These are phyloP conservation scores for Aspergillus sp. DNA, from an alignment of 2,329 filamentous ascomycete species.

Conservation along the genomic window DNA sequence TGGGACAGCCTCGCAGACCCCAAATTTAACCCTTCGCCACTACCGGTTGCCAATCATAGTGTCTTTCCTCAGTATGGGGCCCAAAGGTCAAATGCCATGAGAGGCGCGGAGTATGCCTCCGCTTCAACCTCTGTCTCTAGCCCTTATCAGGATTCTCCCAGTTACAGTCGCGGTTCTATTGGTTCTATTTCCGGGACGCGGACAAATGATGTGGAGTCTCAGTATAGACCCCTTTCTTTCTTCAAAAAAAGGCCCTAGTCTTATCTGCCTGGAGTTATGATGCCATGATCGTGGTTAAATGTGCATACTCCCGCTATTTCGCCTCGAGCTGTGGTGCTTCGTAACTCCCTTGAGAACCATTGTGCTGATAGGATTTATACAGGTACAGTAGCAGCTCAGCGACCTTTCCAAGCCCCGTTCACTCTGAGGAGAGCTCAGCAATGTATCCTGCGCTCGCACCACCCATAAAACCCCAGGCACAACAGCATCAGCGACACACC, in stretches of 20 bases:
- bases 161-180: slow-evolving; percentile 27
- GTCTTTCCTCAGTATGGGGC: slow-evolving; percentile 21
- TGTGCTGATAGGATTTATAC: slow-evolving; percentile 21
- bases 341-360: not conserved
- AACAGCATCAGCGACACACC: slow-evolving; percentile 20
- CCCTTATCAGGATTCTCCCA: slow-evolving; percentile 26
- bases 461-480: slow-evolving; percentile 17
- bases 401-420: slow-evolving; percentile 31
- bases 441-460: slow-evolving; percentile 18
- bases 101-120: slow-evolving; percentile 19
- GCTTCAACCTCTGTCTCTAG: slow-evolving; percentile 15
- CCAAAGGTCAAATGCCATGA: slow-evolving; percentile 22
- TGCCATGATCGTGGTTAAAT: not conserved
- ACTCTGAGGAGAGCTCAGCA: slow-evolving; percentile 30
- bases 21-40: slow-evolving; percentile 26
- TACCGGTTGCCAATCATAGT: slow-evolving; percentile 22
- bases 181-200: slow-evolving; percentile 23
- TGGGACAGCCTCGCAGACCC: slow-evolving; percentile 23
- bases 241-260: not conserved
- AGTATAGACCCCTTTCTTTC: slow-evolving; percentile 29
- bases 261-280: not conserved
- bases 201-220: slow-evolving; percentile 35
- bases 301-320: not conserved
- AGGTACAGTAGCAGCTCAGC: slow-evolving; percentile 33
- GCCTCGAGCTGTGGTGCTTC: not conserved